Evolutionary conservation across 2,329 filamentous ascomycete genomes (phyloP).

Genomic region (Botryosphaeria dothidea): DNA sequence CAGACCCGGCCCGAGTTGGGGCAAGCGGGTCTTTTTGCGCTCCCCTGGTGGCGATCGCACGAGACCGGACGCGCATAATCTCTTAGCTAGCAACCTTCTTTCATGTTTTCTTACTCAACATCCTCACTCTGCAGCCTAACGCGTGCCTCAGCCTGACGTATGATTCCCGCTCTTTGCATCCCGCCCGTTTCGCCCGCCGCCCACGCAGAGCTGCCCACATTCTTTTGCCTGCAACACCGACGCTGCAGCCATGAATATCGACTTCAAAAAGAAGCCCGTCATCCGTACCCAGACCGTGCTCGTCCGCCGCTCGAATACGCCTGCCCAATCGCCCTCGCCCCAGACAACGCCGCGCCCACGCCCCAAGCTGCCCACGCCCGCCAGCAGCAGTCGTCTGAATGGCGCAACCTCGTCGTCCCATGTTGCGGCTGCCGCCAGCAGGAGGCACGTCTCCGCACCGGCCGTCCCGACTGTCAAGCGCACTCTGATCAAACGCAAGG

Average conservation of each 20-base stretch:
- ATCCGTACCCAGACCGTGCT: constrained; percentile 17
- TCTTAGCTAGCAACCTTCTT: constrained; percentile 13
- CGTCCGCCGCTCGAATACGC: constrained; percentile 11
- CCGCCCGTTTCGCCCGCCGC: background rate
- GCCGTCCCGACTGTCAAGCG: constrained; percentile 8
- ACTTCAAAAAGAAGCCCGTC: constrained; percentile 19
- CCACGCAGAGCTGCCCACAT: constrained; percentile 1
- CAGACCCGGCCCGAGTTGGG: constrained; percentile 8
- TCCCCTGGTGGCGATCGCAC: constrained; percentile 17
- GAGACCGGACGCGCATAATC: constrained; percentile 15
- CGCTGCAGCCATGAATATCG: constrained; percentile 17
- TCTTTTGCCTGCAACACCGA: constrained; percentile 5
- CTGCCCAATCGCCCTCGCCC: constrained; percentile 5
- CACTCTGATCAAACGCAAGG: constrained; percentile 18
- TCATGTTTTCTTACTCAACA: constrained; percentile 13
- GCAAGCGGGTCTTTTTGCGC: constrained; percentile 13
- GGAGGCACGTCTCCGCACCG: background rate
- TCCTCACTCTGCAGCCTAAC: background rate
- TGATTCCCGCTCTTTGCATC: constrained; percentile 15
- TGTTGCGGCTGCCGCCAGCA: background rate
- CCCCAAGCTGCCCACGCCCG: constrained; percentile 10
- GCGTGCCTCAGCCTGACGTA: constrained; percentile 11
- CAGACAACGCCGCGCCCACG: constrained; percentile 9
- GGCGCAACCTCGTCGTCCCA: background rate
- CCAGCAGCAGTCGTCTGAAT: constrained; percentile 1